Percentiles rank a stretch among this genome's conserved stretches.
phyloP scores from a whole-genome alignment of 2,329 filamentous ascomycete genomes.

The Fusarium sp. region DNA sequence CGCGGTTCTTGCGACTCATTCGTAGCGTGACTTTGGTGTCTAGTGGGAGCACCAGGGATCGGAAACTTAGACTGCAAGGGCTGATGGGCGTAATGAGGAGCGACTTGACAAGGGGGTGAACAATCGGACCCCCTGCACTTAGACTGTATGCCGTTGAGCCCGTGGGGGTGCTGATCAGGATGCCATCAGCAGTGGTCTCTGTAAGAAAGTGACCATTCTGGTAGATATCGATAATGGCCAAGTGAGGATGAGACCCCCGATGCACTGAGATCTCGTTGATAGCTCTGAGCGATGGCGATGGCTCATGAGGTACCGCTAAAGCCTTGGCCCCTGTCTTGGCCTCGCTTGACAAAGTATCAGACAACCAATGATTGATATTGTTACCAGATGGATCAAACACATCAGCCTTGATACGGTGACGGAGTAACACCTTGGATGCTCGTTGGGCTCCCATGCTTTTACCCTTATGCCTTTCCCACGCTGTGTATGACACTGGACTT shows the following conservation, averaged over 20 bases:
- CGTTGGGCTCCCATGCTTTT: conserved; percentile 82
- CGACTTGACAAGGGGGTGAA: conserved; percentile 90
- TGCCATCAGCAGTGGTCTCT: conserved; percentile 93
- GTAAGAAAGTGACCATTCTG: conserved; percentile 91
- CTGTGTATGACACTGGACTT: conserved; percentile 38
- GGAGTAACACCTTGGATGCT: conserved; percentile 82
- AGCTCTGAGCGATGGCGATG: conserved; percentile 66
- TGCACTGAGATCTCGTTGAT: conserved; percentile 97
- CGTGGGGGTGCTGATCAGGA: conserved; percentile 92
- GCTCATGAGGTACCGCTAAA: conserved; percentile 49
- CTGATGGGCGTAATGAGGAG: conserved; percentile 94
- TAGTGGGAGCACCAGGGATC: conserved; percentile 87
- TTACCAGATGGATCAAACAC: conserved; percentile 77
- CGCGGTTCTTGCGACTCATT: conserved; percentile 82
- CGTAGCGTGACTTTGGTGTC: conserved; percentile 85
- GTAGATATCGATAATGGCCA: conserved; percentile 91
- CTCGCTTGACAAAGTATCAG: conserved; percentile 56
- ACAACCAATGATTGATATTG: conserved; percentile 64
- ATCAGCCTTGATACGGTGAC: conserved; percentile 87
- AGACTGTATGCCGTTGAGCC: conserved; percentile 95
- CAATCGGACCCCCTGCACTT: conserved; percentile 91
- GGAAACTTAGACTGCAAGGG: conserved; percentile 88
- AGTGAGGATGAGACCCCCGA: conserved; percentile 86
- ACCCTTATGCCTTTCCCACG: conserved; percentile 79
- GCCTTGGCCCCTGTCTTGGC: conserved; percentile 51